Conservation (phyloP, 371 early-diverging fungal species). For the Blyttiomyces sp. region DNA sequence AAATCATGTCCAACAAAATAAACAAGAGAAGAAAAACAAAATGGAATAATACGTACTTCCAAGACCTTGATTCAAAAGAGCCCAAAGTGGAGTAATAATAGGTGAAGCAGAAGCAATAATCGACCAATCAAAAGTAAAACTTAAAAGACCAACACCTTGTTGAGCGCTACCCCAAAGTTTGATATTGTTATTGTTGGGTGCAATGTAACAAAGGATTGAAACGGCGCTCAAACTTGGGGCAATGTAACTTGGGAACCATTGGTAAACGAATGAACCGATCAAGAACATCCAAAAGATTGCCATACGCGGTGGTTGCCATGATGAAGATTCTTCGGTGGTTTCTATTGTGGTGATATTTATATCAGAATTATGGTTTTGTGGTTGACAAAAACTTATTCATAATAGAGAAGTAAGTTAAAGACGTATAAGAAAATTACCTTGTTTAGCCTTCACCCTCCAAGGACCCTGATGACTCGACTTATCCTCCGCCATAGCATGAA, state of each 20-base stretch:
- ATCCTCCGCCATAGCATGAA: constrained; percentile 52
- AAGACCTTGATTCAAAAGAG: constrained; percentile 57
- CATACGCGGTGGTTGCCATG: no score
- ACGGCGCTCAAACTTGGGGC: constrained; percentile 51
- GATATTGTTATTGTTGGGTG: constrained; percentile 37
- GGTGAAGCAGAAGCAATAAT: constrained; percentile 8
- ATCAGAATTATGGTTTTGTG: no score
- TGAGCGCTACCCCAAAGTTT: not conserved
- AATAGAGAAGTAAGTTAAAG: no score
- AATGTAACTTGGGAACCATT: constrained; percentile 38
- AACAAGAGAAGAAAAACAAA: no score
- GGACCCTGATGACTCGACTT: not conserved
- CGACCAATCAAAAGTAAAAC: constrained; percentile 72
- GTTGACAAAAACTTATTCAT: no score
- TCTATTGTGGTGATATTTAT: no score
- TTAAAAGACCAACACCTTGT: constrained; percentile 51
- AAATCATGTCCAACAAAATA: no score
- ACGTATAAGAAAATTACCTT: no score
- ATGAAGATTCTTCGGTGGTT: no score
- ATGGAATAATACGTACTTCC: no score
- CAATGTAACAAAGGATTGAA: constrained; percentile 56
- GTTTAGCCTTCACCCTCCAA: no score
- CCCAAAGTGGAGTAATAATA: constrained; percentile 40
- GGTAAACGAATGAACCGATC: not conserved
- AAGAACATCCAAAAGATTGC: no score